Conservation (phyloP, 2,329 filamentous ascomycete species). For the Alternaria atra region DNA sequence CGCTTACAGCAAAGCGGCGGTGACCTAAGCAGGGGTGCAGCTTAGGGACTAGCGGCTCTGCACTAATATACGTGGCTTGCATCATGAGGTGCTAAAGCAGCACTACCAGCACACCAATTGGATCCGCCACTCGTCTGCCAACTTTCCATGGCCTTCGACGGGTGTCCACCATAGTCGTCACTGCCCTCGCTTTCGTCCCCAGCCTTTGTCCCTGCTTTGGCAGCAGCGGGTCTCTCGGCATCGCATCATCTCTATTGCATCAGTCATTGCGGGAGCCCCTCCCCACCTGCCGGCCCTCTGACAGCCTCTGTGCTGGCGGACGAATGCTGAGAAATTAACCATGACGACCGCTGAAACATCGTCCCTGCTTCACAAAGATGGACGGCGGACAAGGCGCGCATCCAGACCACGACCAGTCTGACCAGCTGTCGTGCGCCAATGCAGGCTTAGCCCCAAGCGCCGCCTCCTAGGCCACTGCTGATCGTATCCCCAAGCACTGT, state of each 20-base stretch:
- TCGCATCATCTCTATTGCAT: constrained; percentile 2
- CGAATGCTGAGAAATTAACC: constrained; percentile 4
- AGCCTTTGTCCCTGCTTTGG: constrained; percentile 11
- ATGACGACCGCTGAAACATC: constrained; percentile 33
- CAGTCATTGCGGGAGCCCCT: not conserved
- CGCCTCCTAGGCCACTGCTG: constrained; percentile 19
- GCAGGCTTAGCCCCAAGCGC: constrained; percentile 28
- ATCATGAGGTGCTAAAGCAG: constrained; percentile 23
- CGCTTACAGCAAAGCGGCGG: constrained; percentile 22
- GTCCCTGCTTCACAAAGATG: constrained; percentile 31
- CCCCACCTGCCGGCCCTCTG: not conserved
- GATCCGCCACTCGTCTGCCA: constrained; percentile 23
- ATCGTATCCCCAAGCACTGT: constrained; percentile 18
- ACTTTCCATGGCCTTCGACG: constrained; percentile 22
- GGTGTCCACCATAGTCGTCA: constrained; percentile 16
- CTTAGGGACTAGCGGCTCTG: constrained; percentile 2
- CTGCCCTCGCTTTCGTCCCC: not conserved
- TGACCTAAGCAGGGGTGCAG: constrained; percentile 20
- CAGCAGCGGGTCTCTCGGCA: not conserved
- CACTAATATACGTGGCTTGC: constrained; percentile 18
- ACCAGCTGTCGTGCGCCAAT: constrained; percentile 33
- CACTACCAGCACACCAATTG: constrained; percentile 18
- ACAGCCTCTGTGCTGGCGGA: not conserved
- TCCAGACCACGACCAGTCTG: constrained; percentile 13
- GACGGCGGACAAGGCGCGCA: constrained; percentile 7